Base-by-base conservation (phyloP, 2,329 filamentous ascomycete genomes). In the Diplodia intermedia region DNA sequence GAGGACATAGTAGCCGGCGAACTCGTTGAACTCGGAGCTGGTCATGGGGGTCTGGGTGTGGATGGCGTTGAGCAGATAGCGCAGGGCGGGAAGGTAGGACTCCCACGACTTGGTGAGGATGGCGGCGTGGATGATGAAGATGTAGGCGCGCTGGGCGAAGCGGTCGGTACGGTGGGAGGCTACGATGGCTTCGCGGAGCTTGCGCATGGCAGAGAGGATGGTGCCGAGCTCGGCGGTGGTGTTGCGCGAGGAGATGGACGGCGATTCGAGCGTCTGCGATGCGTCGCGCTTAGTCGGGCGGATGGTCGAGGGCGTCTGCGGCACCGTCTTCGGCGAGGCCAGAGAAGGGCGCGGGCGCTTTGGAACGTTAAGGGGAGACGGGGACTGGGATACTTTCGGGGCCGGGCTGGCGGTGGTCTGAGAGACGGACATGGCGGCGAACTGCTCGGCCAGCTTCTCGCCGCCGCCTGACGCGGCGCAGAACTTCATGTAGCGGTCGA, bases 121-220 rank as follows among this genome's bases (percentile, higher is more conserved):
- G 29, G 91, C 89, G 31, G 94, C 85, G 66, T 94, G 90, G 73
- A 97, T 92, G 74, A 92, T 93, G 83, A 98, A 98, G 70, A 97
- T 88, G 80, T 98, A 97, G 18, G 90, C 92, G 72, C 93, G 89
- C n/a, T 91, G 88, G 1, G 94, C 90, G 79, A 99, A 99, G 65
- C 87, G 84, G 75, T 97, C 91, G 43, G 85, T 83, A 23, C 94
- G 88, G 65, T 89, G 88, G 9, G 91, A 89, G 14, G 92, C 92
- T 2, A 97, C 88, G 57, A 98, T 90, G 29, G 90, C 94, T 82
- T 99, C 95, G 68, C 95, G 89, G 38, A 99, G 87, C 78, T 97
- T 98, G 70, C 95, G 90, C 76, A 98, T 89, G 3, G 94, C 92
- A 74, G 91, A 87, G 66, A 97, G 85, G 65, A 98, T 88, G 23